Base-by-base conservation (phyloP, 106 monocot species). In the Dendrobium catenatum region DNA sequence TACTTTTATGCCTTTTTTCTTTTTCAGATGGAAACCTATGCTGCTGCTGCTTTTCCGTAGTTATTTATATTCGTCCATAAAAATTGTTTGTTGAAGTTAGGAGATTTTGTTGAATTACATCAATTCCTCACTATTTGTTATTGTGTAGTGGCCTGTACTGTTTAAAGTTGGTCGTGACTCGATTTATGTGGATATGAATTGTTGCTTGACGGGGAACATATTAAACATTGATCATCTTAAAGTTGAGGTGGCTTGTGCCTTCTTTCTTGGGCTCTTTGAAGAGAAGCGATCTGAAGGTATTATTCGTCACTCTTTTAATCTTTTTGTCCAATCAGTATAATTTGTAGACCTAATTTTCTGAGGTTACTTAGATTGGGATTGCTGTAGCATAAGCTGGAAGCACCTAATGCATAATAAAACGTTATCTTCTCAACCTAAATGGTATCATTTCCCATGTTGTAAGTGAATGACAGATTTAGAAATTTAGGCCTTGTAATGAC, bases 271-370 rank as follows among this genome's bases (percentile, higher is more conserved):
- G 31, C 80, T 91, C 46, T 82, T 89, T 80, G 89, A 86, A 64
- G 85, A 93, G 80, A 95, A 88, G 77, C 86, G 79, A 72, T 86
- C 89, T 43, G 94, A 91, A 88, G 97, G 97, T 98, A 89, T 27
- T 11, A 49, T 26, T 74, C 31, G n/a, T 74, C 19, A 18, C 20
- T n/a, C 0, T 17, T 74, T 42, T 6, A 33, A 33, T 5, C 74
- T 44, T 27, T 74, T 44, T n/a, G 44, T n/a, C n/a, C 43, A 74
- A 4, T 70, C 4, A 40, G 70, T 70, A 70, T 70, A 15, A 70
- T 22, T 70, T 70, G 26, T 66, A 24, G 26, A 66, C 26, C 64
- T 70, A 37, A 37, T 70, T 70, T 37, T 6, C 37, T 13, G 33
- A 66, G 11, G 70, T 70, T 70, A 29, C 70, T 37, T 70, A 16